phyloP scores from a whole-genome alignment of 768 basidiomycete genomes.

The Suillus brevipes region DNA sequence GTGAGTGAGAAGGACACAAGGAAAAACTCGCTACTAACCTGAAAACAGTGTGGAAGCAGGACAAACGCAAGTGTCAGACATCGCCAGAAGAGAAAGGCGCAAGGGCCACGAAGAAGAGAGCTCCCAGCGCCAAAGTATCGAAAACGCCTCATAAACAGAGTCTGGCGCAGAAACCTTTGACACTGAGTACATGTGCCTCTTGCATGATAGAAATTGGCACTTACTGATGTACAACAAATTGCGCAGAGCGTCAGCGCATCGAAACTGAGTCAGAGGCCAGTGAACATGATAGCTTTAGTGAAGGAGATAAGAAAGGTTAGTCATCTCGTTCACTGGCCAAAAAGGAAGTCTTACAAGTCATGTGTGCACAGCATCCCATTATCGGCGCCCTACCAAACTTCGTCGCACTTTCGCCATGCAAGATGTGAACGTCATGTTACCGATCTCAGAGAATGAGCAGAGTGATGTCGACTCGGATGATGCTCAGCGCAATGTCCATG shows the following conservation, averaged over 20 bases:
- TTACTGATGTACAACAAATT: slow-evolving; percentile 1
- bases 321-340: background rate
- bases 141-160: background rate
- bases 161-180: background rate
- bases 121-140: background rate
- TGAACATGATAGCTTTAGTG: slow-evolving; percentile 1
- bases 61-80: background rate
- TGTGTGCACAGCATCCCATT: background rate
- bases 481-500: background rate
- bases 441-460: background rate
- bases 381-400: background rate
- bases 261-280: background rate
- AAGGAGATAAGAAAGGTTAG: background rate
- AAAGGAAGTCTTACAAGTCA: slow-evolving; percentile 1
- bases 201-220: background rate
- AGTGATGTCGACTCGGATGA: background rate
- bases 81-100: background rate
- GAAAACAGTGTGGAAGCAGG: background rate
- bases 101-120: background rate
- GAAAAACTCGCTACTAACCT: background rate
- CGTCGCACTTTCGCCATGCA: background rate
- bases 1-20: background rate
- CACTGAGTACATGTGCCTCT: background rate
- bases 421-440: background rate
- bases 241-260: background rate